Evolutionary conservation across 495 filamentous ascomycete species (phyloP).

Genomic region (Neurospora sp.): DNA sequence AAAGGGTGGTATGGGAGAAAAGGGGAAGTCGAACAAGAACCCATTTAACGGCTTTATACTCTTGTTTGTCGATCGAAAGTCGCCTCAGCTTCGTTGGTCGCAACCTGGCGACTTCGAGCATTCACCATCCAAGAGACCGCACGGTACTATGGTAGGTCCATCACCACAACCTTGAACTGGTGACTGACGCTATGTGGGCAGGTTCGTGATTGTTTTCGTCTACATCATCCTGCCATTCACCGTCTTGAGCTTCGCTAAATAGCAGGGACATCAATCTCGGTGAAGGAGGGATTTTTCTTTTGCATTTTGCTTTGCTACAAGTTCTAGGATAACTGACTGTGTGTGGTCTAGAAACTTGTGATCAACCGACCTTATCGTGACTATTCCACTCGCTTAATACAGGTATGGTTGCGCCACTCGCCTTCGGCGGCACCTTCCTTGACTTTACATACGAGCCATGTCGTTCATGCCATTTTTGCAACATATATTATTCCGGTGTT

Average conservation of each 20-base stretch:
- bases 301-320: background rate
- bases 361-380: background rate
- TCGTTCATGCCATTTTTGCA: background rate
- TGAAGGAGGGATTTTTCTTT: background rate
- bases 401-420: background rate
- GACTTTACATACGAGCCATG: background rate
- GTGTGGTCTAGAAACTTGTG: background rate
- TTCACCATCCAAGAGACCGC: background rate
- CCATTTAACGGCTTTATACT: background rate
- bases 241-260: too few relatives aligned
- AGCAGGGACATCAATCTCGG: too few relatives aligned
- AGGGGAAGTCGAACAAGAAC: too few relatives aligned
- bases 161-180: background rate
- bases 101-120: background rate
- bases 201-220: background rate
- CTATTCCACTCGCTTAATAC: background rate
- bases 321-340: background rate
- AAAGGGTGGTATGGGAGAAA: too few relatives aligned
- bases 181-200: background rate
- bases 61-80: background rate
- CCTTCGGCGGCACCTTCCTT: background rate
- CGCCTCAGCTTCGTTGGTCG: background rate
- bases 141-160: background rate
- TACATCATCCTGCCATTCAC: too few relatives aligned
- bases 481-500: too few relatives aligned